Base-by-base conservation (phyloP, 129 eudicot genomes). In the Pulicaria dysenterica region DNA sequence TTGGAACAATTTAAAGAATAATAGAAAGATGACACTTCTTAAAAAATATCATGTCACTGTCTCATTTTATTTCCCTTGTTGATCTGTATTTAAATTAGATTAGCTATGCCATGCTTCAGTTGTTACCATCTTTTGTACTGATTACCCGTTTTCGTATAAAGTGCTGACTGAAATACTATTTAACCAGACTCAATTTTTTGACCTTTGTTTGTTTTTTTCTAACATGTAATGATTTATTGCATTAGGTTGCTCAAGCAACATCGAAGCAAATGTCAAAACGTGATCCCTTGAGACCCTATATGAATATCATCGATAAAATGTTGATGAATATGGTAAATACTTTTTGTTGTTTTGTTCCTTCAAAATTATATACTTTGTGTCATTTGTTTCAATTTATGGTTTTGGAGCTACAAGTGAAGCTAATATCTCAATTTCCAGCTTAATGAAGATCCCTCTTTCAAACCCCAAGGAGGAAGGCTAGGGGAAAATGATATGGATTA, bases 401-500 rank as follows among this genome's bases (percentile, higher is more conserved):
- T 58, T 34, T 74, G 50, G 50, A 53, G 69, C 51, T 19, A 55
- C 59, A 64, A 76, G 40, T 58, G 64, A 37, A 50, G 43, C 38
- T 55, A 17, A 15, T 17, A 4, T 38, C 4, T 47, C 51, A 1
- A 1, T 50, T 37, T 75, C 37, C 81, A 89, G 96, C 87, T 93
- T 41, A 78, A 60, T 53, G 96, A 87, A 85, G 98, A 93, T 64
- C 95, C 98, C 10, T 81, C 96, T 67, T 93, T 93, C 56, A 93
- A 87, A 70, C 98, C 96, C 14, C 98, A 93, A 93, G 98, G 98
- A 38, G 98, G 98, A 61, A 83, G 83, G 44, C 78, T 93, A 67
- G 96, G 98, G 40, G 98, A 93, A 89, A 89, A 85, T 82, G 98
- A 93, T 71, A 93, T 93, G 98, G 98, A 93, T 73, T 89, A 93